Percentiles rank a stretch among this genome's conserved stretches.
These are phyloP conservation scores for Ophiognomonia clavigignenti-juglandacearum DNA, from an alignment of 2,329 filamentous ascomycete genomes.

Conservation along the genomic window DNA sequence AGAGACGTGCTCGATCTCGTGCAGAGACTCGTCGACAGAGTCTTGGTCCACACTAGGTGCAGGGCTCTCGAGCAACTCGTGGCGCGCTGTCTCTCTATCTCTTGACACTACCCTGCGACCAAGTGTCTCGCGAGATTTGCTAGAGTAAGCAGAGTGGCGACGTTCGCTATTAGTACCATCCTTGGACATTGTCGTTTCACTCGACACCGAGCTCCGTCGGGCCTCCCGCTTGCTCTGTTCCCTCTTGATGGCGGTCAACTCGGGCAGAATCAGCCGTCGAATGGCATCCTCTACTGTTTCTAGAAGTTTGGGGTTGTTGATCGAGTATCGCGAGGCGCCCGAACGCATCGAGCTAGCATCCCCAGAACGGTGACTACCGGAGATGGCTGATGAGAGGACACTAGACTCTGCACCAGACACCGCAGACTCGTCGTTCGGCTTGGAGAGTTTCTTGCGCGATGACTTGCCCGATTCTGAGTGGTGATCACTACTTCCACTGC, in stretches of 20 bases:
- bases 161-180: constrained; percentile 55
- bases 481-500: constrained; percentile 43
- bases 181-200: constrained; percentile 47
- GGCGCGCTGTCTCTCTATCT: constrained; percentile 47
- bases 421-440: constrained; percentile 46
- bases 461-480: constrained; percentile 41
- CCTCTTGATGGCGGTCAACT: constrained; percentile 85
- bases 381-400: constrained; percentile 47
- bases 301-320: constrained; percentile 87
- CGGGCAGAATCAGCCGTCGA: constrained; percentile 80
- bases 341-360: constrained; percentile 51
- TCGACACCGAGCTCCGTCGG: constrained; percentile 61
- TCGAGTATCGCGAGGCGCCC: constrained; percentile 59
- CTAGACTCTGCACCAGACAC: constrained; percentile 51
- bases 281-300: constrained; percentile 94
- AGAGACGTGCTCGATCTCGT: constrained; percentile 40
- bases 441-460: constrained; percentile 46
- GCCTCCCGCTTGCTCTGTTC: constrained; percentile 77
- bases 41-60: constrained; percentile 43
- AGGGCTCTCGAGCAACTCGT: constrained; percentile 47
- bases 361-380: constrained; percentile 50
- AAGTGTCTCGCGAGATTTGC: constrained; percentile 47
- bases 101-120: constrained; percentile 37
- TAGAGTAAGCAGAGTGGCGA: constrained; percentile 48
- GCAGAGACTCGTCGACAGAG: constrained; percentile 35